Base-by-base conservation (phyloP, 2,329 filamentous ascomycete genomes). In the Colletotrichum cuscutae region DNA sequence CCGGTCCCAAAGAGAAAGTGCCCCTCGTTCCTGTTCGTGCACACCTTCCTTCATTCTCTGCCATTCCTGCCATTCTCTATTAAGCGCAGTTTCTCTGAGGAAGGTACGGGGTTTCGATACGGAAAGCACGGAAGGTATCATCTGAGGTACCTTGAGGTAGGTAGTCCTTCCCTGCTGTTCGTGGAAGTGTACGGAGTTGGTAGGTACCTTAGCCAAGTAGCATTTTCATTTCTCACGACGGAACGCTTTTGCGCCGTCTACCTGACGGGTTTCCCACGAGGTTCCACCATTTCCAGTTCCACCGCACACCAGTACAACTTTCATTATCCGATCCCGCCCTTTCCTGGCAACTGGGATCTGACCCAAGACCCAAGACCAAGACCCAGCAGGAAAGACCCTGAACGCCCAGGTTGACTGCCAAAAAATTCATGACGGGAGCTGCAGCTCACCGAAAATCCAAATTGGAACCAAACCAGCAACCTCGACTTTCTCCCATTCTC, bases 281-380 rank as follows among this genome's bases (percentile, higher is more conserved):
- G 37, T 42, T 28, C 58, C 58, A 61, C 59, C 59, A 28, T 28
- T 61, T 61, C 26, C 59, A 61, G 54, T 57, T 60, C 68, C 67
- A 64, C 67, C 52, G 37, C 28, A 49, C 42, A 49, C 42, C 54
- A 60, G 56, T 30, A 71, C 62, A 66, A 56, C 62, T 71, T 68
- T 68, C 24, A 68, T 68, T 58, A 49, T 64, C 46, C 46, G 30
- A 30, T 52, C 11, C 59, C 59, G 26, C 54, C 46, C 35, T 52
- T 52, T 63, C 19, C 28, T 54, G 30, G 30, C 26, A 28, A 35
- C 30, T n/a, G 42, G 4, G 28, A 52, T 60, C 19, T 32, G n/a
- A 42, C 46, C 60, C 42, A 42, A 62, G 30, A 32, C 30, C 30
- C 28, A 28, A 28, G 28, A 28, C 28, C 30, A 52, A 62, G 19